Percentiles rank a stretch among this genome's conserved stretches.
phyloP scores from a whole-genome alignment of 768 basidiomycete genomes.

The Phlebiopsis gigantea region DNA sequence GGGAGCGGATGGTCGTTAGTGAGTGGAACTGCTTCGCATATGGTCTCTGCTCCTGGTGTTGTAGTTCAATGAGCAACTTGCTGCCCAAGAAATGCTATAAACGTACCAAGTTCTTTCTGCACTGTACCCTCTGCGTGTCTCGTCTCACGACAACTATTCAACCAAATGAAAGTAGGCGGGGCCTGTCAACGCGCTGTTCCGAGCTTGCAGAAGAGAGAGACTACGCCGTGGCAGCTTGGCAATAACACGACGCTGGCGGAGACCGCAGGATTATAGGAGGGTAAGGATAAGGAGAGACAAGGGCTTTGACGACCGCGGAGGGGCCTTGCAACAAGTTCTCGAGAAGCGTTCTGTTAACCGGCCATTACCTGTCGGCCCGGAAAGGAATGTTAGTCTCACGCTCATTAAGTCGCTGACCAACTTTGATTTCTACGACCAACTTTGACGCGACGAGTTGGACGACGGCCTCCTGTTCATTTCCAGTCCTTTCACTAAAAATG shows the following conservation, averaged over 20 bases:
- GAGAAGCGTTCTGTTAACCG: not conserved
- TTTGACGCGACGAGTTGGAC: no score
- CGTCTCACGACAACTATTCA: not conserved
- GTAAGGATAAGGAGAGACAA: conserved; percentile 1
- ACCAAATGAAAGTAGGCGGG: not conserved
- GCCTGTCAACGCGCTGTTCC: not conserved
- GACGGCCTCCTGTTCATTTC: no score
- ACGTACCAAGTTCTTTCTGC: not conserved
- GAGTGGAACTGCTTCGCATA: conserved; percentile 5
- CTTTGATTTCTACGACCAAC: not conserved
- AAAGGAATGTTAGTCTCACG: conserved; percentile 8
- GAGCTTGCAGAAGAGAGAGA: not conserved
- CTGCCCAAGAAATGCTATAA: not conserved
- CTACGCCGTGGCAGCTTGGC: not conserved
- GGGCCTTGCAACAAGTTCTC: conserved; percentile 4
- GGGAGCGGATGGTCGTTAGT: conserved; percentile 9
- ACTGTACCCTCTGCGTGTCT: not conserved
- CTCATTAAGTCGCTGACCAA: not conserved
- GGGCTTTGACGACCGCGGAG: conserved; percentile 3
- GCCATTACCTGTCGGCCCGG: not conserved
- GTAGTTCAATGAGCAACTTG: no score
- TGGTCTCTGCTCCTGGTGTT: not conserved
- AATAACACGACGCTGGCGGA: not conserved
- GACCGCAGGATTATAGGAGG: not conserved
- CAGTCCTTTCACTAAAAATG: no score